A percentile compares a stretch with the other conserved stretches of the same genome.
These are phyloP conservation scores for Colletotrichum eremochloae DNA, from an alignment of 2,329 filamentous ascomycete species.

Conservation along the genomic window DNA sequence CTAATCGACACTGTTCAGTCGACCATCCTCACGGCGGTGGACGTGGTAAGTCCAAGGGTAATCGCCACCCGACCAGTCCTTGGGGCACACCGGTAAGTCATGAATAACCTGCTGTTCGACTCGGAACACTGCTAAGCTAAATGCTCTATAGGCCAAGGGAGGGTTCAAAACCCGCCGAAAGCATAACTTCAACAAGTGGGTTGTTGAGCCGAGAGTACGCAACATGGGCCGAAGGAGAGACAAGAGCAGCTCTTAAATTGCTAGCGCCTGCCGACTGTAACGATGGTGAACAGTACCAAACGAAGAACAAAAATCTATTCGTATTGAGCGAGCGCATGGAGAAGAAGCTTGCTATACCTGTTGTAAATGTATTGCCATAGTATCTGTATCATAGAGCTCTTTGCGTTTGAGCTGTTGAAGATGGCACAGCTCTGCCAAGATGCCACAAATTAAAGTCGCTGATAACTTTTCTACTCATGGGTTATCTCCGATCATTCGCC, in stretches of 20 bases:
- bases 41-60: conserved; percentile 99
- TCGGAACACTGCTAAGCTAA: conserved; percentile 47
- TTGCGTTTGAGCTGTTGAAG: conserved; percentile 1
- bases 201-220: conserved; percentile 84
- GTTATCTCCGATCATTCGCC: neutral
- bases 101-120: neutral
- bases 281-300: neutral
- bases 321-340: neutral
- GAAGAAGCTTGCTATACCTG: conserved; percentile 5
- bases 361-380: conserved; percentile 38
- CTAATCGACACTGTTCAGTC: conserved; percentile 59
- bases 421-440: conserved; percentile 12
- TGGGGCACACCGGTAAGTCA: conserved; percentile 92
- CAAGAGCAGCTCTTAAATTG: conserved; percentile 56
- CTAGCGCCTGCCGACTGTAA: neutral
- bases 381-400: conserved; percentile 39
- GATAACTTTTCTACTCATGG: neutral
- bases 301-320: neutral
- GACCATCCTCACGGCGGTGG: conserved; percentile 99
- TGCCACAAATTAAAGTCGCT: conserved; percentile 7
- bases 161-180: conserved; percentile 93
- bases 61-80: conserved; percentile 92
- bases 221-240: conserved; percentile 91
- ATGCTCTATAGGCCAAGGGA: conserved; percentile 73
- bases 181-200: conserved; percentile 91